phyloP scores from a whole-genome alignment of 108 stramenopile genomes.

The Stephanodiscus minutulus region DNA sequence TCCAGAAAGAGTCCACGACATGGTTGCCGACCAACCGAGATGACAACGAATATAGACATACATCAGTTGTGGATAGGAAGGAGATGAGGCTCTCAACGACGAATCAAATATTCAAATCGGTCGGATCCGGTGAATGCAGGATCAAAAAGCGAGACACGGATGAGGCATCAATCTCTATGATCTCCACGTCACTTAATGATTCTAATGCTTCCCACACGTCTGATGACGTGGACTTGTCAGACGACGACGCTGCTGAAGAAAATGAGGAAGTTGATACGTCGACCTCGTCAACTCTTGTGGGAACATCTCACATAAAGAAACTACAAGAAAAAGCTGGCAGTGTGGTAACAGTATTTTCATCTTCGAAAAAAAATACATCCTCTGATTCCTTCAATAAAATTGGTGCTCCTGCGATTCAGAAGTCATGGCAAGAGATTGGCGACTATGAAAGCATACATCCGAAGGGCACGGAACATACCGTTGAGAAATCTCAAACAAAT shows the following conservation, averaged over 20 bases:
- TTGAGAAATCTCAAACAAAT: background rate
- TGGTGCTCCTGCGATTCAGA: background rate
- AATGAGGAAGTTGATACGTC: background rate
- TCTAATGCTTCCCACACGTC: background rate
- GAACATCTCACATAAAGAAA: background rate
- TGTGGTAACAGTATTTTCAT: background rate
- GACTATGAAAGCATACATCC: background rate
- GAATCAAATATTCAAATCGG: background rate
- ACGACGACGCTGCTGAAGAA: background rate
- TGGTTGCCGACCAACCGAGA: background rate
- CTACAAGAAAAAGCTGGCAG: background rate
- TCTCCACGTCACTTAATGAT: background rate
- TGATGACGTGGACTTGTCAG: background rate
- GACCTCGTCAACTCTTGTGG: background rate
- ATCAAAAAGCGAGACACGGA: background rate
- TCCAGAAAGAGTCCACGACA: background rate
- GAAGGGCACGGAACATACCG: background rate
- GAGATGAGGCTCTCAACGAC: background rate
- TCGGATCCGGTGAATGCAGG: background rate
- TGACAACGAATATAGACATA: background rate
- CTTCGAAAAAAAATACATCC: background rate
- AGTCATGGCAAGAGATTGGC: slow-evolving; percentile 15
- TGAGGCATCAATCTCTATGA: background rate
- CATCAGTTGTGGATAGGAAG: background rate
- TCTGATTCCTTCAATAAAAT: background rate